Evolutionary conservation across 2,329 filamentous ascomycete genomes (phyloP).

Genomic region (Coniochaeta ligniaria): DNA sequence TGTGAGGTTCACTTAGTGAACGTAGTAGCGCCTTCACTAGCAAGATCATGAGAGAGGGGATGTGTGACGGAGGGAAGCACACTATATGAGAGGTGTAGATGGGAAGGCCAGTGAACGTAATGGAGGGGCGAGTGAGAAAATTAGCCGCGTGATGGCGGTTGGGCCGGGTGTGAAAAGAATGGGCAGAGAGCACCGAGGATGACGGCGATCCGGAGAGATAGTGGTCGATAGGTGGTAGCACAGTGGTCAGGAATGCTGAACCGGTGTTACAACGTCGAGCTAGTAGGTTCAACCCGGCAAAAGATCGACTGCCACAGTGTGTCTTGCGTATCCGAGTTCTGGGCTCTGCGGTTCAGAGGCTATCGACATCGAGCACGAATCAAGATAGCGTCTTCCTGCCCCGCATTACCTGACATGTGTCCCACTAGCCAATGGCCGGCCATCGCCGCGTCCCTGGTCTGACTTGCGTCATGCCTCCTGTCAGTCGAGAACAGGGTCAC

Average conservation of each 20-base stretch:
- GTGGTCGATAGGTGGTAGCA: background rate
- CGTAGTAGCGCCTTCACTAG: slow-evolving; percentile 28
- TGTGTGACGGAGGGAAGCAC: background rate
- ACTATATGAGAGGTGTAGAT: background rate
- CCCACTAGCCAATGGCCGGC: background rate
- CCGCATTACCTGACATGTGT: background rate
- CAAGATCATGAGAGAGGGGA: slow-evolving; percentile 27
- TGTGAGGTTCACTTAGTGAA: slow-evolving; percentile 8
- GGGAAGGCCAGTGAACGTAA: background rate
- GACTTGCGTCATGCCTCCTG: background rate
- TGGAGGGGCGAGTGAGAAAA: background rate
- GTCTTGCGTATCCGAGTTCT: background rate
- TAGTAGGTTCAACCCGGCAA: background rate
- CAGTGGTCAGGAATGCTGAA: background rate
- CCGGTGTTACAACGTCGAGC: background rate
- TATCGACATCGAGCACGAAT: background rate
- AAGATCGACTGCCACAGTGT: background rate
- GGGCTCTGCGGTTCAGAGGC: background rate
- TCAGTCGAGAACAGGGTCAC: background rate
- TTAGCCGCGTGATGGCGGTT: background rate
- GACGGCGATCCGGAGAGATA: background rate
- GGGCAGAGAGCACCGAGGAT: background rate
- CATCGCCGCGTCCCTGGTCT: background rate
- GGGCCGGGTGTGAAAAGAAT: background rate
- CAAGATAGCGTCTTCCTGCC: background rate